Conservation (phyloP, 2,329 filamentous ascomycete genomes). For the Colletotrichum musae region DNA sequence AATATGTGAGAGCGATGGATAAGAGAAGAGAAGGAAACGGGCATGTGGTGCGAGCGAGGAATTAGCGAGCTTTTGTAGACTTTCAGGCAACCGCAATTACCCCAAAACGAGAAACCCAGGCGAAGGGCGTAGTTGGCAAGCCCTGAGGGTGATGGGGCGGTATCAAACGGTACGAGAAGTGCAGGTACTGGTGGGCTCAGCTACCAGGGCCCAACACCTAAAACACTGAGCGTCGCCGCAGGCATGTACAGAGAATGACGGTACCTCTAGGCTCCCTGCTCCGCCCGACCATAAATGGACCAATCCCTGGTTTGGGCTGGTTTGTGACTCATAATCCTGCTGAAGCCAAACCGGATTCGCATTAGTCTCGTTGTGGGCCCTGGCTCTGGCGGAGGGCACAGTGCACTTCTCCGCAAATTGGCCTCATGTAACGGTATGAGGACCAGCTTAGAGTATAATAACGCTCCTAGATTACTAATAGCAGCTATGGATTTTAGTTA, state of each 20-base stretch:
- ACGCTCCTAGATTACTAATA: too few relatives aligned
- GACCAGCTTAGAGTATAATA: too few relatives aligned
- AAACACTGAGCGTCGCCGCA: background rate
- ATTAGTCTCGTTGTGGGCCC: background rate
- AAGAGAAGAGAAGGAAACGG: slow-evolving; percentile 52
- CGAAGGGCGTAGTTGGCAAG: slow-evolving; percentile 29
- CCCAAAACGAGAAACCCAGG: slow-evolving; percentile 17
- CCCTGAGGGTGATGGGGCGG: slow-evolving; percentile 12
- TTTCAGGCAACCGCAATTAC: slow-evolving; percentile 20
- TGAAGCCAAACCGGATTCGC: background rate
- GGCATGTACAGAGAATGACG: slow-evolving; percentile 39
- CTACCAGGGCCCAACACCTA: too few relatives aligned
- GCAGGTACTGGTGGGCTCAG: background rate
- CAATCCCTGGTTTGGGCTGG: slow-evolving; percentile 13
- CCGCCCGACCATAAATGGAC: background rate
- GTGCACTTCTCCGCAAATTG: too few relatives aligned
- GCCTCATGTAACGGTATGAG: too few relatives aligned
- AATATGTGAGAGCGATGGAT: slow-evolving; percentile 63
- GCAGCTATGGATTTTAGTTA: too few relatives aligned
- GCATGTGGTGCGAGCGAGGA: slow-evolving; percentile 50
- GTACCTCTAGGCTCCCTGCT: slow-evolving; percentile 7
- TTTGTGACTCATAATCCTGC: slow-evolving; percentile 38
- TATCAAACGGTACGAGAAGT: background rate
- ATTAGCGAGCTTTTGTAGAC: slow-evolving; percentile 39
- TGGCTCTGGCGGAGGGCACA: too few relatives aligned